Evolutionary conservation across 2,329 filamentous ascomycete genomes (phyloP).

Genomic region (Dactylellina sp.): DNA sequence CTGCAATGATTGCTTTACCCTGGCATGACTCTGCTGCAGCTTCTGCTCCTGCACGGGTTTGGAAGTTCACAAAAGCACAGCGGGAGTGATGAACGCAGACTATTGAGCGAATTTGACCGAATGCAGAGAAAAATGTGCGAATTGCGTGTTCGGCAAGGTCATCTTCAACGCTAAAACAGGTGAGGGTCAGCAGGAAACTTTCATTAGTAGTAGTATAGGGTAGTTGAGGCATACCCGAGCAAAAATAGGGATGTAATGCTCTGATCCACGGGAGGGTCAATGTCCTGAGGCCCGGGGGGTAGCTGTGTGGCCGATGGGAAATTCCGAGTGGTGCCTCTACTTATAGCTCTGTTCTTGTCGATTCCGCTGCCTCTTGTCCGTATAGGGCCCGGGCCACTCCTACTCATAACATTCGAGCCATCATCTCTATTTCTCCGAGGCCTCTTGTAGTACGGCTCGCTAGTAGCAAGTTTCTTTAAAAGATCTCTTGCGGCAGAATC

Average conservation of each 20-base stretch:
- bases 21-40: conserved; percentile 85
- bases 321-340: conserved; percentile 67
- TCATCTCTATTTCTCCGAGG: conserved; percentile 65
- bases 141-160: conserved; percentile 93
- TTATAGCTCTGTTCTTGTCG: conserved; percentile 64
- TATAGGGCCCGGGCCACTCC: conserved; percentile 63
- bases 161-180: conserved; percentile 75
- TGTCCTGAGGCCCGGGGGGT: conserved; percentile 85
- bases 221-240: conserved; percentile 70
- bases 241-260: conserved; percentile 94
- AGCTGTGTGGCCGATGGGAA: conserved; percentile 79
- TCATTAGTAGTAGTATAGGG: neutral
- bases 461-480: conserved; percentile 83
- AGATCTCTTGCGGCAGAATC: conserved; percentile 96
- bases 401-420: conserved; percentile 60
- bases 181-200: neutral
- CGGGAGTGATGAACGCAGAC: conserved; percentile 97
- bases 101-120: conserved; percentile 89
- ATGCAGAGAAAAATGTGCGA: conserved; percentile 87
- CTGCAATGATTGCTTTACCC: conserved; percentile 87
- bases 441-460: conserved; percentile 94
- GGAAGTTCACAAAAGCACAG: conserved; percentile 96
- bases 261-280: conserved; percentile 81
- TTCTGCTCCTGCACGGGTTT: conserved; percentile 85
- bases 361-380: conserved; percentile 60